These are phyloP conservation scores for Suhomyces bribrorum DNA, from an alignment of 1,139 yeast genomes.

Conservation along the genomic window DNA sequence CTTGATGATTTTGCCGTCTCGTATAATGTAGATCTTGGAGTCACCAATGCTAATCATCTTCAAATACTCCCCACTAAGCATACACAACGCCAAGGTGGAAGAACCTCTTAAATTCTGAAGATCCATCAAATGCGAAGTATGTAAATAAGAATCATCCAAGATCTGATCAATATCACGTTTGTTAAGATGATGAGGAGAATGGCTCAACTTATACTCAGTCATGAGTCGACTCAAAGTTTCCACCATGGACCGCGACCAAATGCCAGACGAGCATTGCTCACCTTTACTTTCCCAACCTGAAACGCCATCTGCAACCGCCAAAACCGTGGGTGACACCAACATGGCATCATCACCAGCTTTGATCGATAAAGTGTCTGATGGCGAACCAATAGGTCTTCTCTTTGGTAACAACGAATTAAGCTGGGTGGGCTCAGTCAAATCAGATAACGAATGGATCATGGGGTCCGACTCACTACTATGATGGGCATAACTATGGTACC, in stretches of 20 bases:
- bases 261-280: slow-evolving; percentile 47
- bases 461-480: slow-evolving; percentile 45
- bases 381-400: slow-evolving; percentile 55
- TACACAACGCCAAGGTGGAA: slow-evolving; percentile 53
- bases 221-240: slow-evolving; percentile 53
- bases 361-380: slow-evolving; percentile 53
- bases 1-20: slow-evolving; percentile 48
- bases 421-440: slow-evolving; percentile 52
- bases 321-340: slow-evolving; percentile 54
- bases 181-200: slow-evolving; percentile 44
- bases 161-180: slow-evolving; percentile 48
- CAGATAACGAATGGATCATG: slow-evolving; percentile 51
- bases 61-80: slow-evolving; percentile 51
- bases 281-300: slow-evolving; percentile 56
- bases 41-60: slow-evolving; percentile 60
- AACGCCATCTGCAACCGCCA: slow-evolving; percentile 65
- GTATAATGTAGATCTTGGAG: slow-evolving; percentile 49
- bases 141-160: slow-evolving; percentile 52
- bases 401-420: slow-evolving; percentile 50
- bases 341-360: slow-evolving; percentile 67
- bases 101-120: slow-evolving; percentile 52
- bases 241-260: slow-evolving; percentile 59
- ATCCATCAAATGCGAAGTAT: slow-evolving; percentile 56
- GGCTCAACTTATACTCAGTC: slow-evolving; percentile 47
- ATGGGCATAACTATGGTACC: slow-evolving; percentile 51